A percentile compares a stretch with the other conserved stretches of the same genome.
Evolutionary conservation across 2,329 filamentous ascomycete genomes (phyloP).

Genomic region (Monilinia fructicola): DNA sequence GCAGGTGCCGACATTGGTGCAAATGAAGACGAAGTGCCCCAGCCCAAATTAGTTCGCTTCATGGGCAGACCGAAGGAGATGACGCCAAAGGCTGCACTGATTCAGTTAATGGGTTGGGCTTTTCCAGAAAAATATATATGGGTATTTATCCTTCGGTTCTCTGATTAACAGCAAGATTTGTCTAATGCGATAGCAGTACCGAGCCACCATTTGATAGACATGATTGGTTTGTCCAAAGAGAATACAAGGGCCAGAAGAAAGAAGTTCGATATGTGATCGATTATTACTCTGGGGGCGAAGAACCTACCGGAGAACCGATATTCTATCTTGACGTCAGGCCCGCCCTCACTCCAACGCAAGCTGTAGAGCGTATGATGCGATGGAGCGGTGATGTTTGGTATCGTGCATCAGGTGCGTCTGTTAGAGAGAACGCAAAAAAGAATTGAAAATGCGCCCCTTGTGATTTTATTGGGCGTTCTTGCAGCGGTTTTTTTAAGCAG

Average conservation of each 20-base stretch:
- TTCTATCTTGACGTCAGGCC: conserved; percentile 95
- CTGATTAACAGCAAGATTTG: conserved; percentile 6
- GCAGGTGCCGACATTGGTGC: conserved; percentile 47
- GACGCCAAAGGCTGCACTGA: conserved; percentile 86
- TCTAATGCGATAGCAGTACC: conserved; percentile 50
- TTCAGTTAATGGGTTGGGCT: conserved; percentile 74
- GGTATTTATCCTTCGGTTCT: conserved; percentile 49
- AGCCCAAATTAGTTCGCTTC: conserved; percentile 80
- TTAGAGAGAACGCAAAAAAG: conserved; percentile 33
- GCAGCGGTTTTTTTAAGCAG: conserved; percentile 11
- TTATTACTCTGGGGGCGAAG: conserved; percentile 80
- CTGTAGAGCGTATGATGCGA: conserved; percentile 77
- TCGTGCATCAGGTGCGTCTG: conserved; percentile 37
- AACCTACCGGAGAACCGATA: conserved; percentile 80
- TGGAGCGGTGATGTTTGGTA: conserved; percentile 97
- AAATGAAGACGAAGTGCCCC: conserved; percentile 52
- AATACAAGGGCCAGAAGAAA: conserved; percentile 61
- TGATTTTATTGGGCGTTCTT: conserved; percentile 15
- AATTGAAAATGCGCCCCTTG: conserved; percentile 24
- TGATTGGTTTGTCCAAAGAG: conserved; percentile 89
- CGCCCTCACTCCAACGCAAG: conserved; percentile 76
- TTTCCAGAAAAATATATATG: conserved; percentile 81
- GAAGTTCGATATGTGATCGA: conserved; percentile 95
- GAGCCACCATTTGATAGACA: conserved; percentile 93
- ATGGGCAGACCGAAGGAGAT: conserved; percentile 85